Conservation (phyloP, 2,329 filamentous ascomycete species). For the Penicillium sp. region DNA sequence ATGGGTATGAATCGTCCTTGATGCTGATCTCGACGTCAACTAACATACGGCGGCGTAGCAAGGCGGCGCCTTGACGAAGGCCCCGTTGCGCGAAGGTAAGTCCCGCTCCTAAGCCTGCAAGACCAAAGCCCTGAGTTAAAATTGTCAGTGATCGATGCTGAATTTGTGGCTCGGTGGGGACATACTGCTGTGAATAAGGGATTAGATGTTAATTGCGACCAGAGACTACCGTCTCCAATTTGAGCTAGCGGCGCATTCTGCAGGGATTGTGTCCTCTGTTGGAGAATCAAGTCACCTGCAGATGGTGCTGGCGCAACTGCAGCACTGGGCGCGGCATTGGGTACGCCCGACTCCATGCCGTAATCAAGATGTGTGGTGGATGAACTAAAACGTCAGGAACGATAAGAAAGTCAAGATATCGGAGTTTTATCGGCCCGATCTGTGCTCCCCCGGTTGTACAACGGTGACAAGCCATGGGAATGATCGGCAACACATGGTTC, state of each 20-base stretch:
- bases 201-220: slow-evolving; percentile 48
- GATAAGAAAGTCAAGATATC: slow-evolving; percentile 24
- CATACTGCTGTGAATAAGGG: slow-evolving; percentile 52
- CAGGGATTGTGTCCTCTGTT: slow-evolving; percentile 35
- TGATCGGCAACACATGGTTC: not conserved
- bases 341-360: slow-evolving; percentile 40
- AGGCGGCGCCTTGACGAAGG: slow-evolving; percentile 66
- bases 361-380: slow-evolving; percentile 8
- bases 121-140: slow-evolving; percentile 68
- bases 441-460: slow-evolving; percentile 5
- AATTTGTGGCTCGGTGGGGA: not conserved
- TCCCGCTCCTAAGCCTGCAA: slow-evolving; percentile 81
- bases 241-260: slow-evolving; percentile 30
- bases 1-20: slow-evolving; percentile 88
- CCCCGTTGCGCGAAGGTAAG: slow-evolving; percentile 79
- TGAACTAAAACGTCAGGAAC: slow-evolving; percentile 9
- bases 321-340: slow-evolving; percentile 21
- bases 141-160: slow-evolving; percentile 1
- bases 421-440: slow-evolving; percentile 35
- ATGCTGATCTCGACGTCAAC: slow-evolving; percentile 95
- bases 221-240: slow-evolving; percentile 40
- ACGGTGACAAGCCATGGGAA: not conserved
- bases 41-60: slow-evolving; percentile 80
- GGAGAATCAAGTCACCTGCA: slow-evolving; percentile 37
- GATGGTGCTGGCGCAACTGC: slow-evolving; percentile 20